Evolutionary conservation across 2,329 filamentous ascomycete genomes (phyloP), one percentile per base, ranked within the genome.

Genomic region (Xylaria sp.): DNA sequence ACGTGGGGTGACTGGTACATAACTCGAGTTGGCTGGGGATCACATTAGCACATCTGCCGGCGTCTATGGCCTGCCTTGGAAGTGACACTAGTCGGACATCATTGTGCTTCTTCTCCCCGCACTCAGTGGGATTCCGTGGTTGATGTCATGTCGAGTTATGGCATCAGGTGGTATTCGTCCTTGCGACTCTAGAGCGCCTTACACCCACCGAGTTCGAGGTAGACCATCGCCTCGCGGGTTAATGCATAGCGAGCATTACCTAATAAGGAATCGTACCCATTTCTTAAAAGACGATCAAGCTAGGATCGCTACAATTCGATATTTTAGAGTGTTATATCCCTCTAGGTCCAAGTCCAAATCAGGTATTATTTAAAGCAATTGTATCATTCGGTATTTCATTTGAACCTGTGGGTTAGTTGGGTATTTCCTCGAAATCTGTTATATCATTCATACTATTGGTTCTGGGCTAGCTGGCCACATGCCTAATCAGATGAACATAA

Each of bases 231-330:
- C 52, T 24, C 13, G 29, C 58, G 58, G 58, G 58, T 44, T 56
- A 60, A 60, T 56, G 39, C 18, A 37, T 18, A 60, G 55, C 58
- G 58, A 60, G 49, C 51, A 22, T 4, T n/a, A 26, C 17, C 13
- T 34, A 18, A 2, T 19, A 42, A 21, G 40, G 43, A 39, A 44
- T 18, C 13, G 5, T 34, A 39, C 4, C 2, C 37, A 11, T n/a
- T n/a, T n/a, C n/a, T n/a, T n/a, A n/a, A n/a, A n/a, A n/a, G n/a
- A n/a, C n/a, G n/a, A n/a, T n/a, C n/a, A n/a, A n/a, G n/a, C n/a
- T n/a, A n/a, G n/a, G n/a, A n/a, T n/a, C n/a, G n/a, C n/a, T n/a
- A n/a, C n/a, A n/a, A n/a, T n/a, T n/a, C n/a, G n/a, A n/a, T n/a
- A n/a, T n/a, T n/a, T n/a, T n/a, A n/a, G n/a, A n/a, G n/a, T n/a